These are phyloP conservation scores for Betula pendula DNA, from an alignment of 306 rosid genomes.

Conservation along the genomic window DNA sequence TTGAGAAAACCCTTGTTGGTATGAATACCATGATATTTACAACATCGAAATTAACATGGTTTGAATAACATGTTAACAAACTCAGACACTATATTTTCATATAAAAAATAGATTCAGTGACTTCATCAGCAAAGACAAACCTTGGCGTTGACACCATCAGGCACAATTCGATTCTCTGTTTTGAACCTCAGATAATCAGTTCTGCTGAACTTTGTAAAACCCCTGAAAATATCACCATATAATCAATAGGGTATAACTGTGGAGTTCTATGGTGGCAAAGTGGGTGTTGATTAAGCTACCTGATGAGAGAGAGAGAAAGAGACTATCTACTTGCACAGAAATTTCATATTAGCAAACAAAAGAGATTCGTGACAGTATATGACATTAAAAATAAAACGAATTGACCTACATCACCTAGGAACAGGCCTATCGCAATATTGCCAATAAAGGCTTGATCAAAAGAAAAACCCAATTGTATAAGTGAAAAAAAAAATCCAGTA, in stretches of 20 bases:
- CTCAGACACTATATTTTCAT: not conserved
- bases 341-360: not conserved
- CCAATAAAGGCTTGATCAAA: not conserved
- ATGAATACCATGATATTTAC: not conserved
- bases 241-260: not conserved
- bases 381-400: not conserved
- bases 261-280: not conserved
- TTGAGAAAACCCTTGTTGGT: not conserved
- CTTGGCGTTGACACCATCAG: constrained; percentile 89
- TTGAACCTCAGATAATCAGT: constrained; percentile 62
- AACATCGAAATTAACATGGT: no score
- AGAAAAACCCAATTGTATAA: not conserved
- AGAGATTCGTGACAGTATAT: not conserved
- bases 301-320: not conserved
- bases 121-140: constrained; percentile 27
- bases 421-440: not conserved
- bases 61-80: not conserved
- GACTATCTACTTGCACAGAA: not conserved
- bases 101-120: not conserved
- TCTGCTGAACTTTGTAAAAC: constrained; percentile 74
- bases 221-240: constrained; percentile 47
- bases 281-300: not conserved
- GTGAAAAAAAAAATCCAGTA: not conserved
- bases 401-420: not conserved
- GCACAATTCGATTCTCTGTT: constrained; percentile 55